These are phyloP conservation scores for Sphagnum fallax DNA, from an alignment of 228 moss, liverwort and hornwort genomes.

Conservation along the genomic window DNA sequence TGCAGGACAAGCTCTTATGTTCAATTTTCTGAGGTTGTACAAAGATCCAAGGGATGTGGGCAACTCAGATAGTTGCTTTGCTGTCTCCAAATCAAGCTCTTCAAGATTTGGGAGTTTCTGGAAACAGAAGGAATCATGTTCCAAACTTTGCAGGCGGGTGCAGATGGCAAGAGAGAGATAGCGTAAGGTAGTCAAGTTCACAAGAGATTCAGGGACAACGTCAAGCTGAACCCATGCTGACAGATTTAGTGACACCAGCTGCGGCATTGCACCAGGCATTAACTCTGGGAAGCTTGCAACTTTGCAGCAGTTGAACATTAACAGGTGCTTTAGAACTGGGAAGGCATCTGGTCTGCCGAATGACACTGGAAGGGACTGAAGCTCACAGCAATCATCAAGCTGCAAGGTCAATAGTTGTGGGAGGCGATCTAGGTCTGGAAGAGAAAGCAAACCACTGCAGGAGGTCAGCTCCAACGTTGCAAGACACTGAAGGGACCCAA, in stretches of 20 bases:
- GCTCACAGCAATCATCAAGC: neutral
- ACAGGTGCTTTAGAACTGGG: conserved; percentile 2
- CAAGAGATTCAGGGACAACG: neutral
- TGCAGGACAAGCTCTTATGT: no score
- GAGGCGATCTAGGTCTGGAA: conserved; percentile 14
- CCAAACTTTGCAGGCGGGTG: neutral
- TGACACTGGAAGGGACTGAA: conserved; percentile 6
- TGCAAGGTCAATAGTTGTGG: neutral
- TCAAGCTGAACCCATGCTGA: neutral
- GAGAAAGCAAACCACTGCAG: neutral
- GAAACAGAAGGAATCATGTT: neutral
- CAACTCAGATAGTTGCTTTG: neutral
- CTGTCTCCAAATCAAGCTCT: neutral
- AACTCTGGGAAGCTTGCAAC: conserved; percentile 9
- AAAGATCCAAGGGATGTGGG: neutral
- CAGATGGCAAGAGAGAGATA: neutral
- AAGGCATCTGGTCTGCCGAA: conserved; percentile 9
- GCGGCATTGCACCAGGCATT: neutral
- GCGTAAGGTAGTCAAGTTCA: neutral
- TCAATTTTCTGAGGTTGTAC: no score
- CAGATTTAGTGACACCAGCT: neutral
- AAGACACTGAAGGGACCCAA: conserved; percentile 2
- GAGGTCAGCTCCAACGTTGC: neutral
- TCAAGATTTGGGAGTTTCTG: conserved; percentile 1
- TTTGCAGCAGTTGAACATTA: neutral